Percentiles rank a stretch among this genome's conserved stretches.
These are phyloP conservation scores for Xylariales sp. DNA, from an alignment of 2,329 filamentous ascomycete species.

Conservation along the genomic window DNA sequence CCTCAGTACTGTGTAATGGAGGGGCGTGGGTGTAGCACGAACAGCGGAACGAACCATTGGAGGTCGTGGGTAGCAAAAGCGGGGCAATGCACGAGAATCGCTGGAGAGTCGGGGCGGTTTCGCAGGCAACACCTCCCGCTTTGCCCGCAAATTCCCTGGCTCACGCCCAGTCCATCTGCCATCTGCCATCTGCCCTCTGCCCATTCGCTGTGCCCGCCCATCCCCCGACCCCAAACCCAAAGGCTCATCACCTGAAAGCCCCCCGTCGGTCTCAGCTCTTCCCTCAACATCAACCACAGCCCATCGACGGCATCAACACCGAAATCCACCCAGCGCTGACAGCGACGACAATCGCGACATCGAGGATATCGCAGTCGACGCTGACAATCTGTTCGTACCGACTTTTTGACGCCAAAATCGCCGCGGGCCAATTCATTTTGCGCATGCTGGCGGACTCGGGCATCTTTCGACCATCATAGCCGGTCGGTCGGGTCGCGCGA, in stretches of 20 bases:
- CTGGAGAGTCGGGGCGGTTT: no score
- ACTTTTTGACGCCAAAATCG: constrained; percentile 5
- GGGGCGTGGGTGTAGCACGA: no score
- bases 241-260: constrained; percentile 1
- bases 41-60: no score
- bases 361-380: constrained; percentile 9
- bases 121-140: constrained; percentile 1
- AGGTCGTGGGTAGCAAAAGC: no score
- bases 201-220: neutral
- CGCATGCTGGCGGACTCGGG: constrained; percentile 32
- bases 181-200: neutral
- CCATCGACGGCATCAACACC: constrained; percentile 2
- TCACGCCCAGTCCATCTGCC: neutral
- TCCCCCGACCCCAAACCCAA: neutral
- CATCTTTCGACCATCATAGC: constrained; percentile 28
- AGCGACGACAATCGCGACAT: constrained; percentile 10
- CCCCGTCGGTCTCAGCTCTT: constrained; percentile 3
- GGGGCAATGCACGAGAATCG: no score
- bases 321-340: constrained; percentile 2
- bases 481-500: constrained; percentile 32
- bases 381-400: neutral
- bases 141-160: neutral
- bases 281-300: constrained; percentile 8
- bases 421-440: constrained; percentile 11
- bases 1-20: no score